Conservation (phyloP, 2,329 filamentous ascomycete genomes). For the Claviceps pazoutovae region DNA sequence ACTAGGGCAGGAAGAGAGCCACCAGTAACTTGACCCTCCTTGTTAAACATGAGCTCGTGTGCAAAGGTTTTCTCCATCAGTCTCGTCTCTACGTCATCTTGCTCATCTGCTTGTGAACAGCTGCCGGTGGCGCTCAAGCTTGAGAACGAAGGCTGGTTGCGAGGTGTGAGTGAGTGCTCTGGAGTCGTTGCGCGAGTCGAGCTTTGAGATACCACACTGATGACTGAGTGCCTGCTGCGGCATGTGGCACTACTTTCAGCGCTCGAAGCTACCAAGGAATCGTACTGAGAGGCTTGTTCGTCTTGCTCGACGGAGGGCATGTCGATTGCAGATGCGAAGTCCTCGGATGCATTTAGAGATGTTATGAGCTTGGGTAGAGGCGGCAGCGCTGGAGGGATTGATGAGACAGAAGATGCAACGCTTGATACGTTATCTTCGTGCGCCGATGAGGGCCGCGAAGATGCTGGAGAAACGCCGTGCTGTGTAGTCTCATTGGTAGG, state of each 20-base stretch:
- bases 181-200: constrained; percentile 85
- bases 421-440: constrained; percentile 28
- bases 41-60: constrained; percentile 84
- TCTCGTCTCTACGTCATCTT: constrained; percentile 65
- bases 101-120: constrained; percentile 56
- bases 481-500: constrained; percentile 17
- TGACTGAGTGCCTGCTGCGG: constrained; percentile 66
- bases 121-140: constrained; percentile 56
- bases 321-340: constrained; percentile 28
- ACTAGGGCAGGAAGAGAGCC: constrained; percentile 81
- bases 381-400: constrained; percentile 35
- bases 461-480: constrained; percentile 19
- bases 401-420: constrained; percentile 32
- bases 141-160: constrained; percentile 47
- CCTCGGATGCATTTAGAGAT: constrained; percentile 30
- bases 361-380: constrained; percentile 45
- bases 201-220: constrained; percentile 63
- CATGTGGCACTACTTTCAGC: constrained; percentile 69
- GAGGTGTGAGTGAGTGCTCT: constrained; percentile 43
- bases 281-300: constrained; percentile 42
- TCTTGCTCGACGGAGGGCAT: constrained; percentile 34
- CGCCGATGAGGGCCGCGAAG: constrained; percentile 30
- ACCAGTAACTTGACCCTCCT: constrained; percentile 87
- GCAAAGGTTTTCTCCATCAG: constrained; percentile 86
- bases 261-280: constrained; percentile 62